A percentile compares a stretch with the other conserved stretches of the same genome.
phyloP scores from a whole-genome alignment of 1,139 yeast genomes.

The Kodamaea ohmeri region DNA sequence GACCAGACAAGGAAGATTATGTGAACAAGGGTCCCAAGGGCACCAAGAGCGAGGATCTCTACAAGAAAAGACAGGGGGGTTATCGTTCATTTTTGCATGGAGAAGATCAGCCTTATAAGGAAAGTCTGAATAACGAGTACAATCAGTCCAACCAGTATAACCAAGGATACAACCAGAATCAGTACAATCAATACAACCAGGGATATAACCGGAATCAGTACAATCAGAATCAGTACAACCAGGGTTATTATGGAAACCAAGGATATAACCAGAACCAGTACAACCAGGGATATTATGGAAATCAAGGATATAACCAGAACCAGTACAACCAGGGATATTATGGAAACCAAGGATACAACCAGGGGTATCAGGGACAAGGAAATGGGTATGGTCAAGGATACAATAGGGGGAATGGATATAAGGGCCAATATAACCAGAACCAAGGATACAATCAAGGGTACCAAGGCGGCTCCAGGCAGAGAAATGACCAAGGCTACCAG shows the following conservation, averaged over 20 bases:
- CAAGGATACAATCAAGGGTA: slow-evolving; percentile 11
- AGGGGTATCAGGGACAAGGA: slow-evolving; percentile 2
- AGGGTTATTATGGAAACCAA: slow-evolving; percentile 6
- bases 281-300: background rate
- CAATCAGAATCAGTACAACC: slow-evolving; percentile 1
- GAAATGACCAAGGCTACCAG: too few species aligned
- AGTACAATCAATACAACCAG: slow-evolving; percentile 10
- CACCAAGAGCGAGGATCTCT: slow-evolving; percentile 30
- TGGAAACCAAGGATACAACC: slow-evolving; percentile 11
- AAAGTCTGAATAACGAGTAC: too few species aligned
- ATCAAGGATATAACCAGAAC: slow-evolving; percentile 9
- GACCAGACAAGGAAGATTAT: slow-evolving; percentile 37
- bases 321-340: slow-evolving; percentile 11
- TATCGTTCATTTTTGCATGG: slow-evolving; percentile 32
- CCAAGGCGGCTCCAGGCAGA: too few species aligned
- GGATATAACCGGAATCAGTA: slow-evolving; percentile 8
- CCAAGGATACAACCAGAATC: slow-evolving; percentile 10
- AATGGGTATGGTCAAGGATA: slow-evolving; percentile 7
- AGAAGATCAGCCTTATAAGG: too few species aligned
- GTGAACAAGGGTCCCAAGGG: slow-evolving; percentile 45
- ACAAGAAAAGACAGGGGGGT: slow-evolving; percentile 42
- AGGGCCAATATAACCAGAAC: background rate
- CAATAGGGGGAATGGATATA: slow-evolving; percentile 1
- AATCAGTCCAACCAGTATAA: slow-evolving; percentile 9
- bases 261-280: slow-evolving; percentile 5